A percentile compares a stretch with the other conserved stretches of the same genome.
Evolutionary conservation across 2,329 filamentous ascomycete species (phyloP).

Genomic region (Talaromyces sp.): DNA sequence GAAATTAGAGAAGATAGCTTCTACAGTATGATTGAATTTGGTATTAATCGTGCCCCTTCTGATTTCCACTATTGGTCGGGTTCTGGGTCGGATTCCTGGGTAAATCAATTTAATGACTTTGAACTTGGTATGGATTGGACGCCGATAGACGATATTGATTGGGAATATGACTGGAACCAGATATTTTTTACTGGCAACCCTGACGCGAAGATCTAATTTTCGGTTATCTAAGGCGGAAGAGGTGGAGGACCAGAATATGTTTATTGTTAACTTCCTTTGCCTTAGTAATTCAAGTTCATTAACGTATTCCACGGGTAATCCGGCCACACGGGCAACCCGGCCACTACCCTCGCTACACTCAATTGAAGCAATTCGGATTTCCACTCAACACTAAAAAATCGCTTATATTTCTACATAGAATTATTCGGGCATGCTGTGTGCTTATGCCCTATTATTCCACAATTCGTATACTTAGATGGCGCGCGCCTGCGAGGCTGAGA

Average conservation of each 20-base stretch:
- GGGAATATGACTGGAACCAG: conserved; percentile 2
- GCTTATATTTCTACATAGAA: too few species aligned
- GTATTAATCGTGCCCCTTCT: not conserved
- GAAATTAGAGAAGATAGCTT: not conserved
- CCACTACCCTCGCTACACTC: too few species aligned
- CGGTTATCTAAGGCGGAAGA: not conserved
- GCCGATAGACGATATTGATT: not conserved
- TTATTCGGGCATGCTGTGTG: too few species aligned
- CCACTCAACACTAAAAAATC: too few species aligned
- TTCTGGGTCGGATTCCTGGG: not conserved
- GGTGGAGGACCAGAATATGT: not conserved
- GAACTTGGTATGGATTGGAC: conserved; percentile 1
- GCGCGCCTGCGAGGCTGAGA: too few species aligned
- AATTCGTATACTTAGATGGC: too few species aligned
- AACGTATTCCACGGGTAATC: too few species aligned
- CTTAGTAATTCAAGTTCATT: not conserved
- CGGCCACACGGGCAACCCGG: too few species aligned
- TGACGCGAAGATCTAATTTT: not conserved
- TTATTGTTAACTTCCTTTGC: not conserved
- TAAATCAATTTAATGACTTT: not conserved
- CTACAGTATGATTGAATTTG: not conserved
- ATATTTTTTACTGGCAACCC: not conserved
- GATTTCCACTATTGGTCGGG: not conserved
- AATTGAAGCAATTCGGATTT: too few species aligned
- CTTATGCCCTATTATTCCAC: too few species aligned